Base-by-base conservation (phyloP, 2,329 filamentous ascomycete species). In the Fusarium sacchari region DNA sequence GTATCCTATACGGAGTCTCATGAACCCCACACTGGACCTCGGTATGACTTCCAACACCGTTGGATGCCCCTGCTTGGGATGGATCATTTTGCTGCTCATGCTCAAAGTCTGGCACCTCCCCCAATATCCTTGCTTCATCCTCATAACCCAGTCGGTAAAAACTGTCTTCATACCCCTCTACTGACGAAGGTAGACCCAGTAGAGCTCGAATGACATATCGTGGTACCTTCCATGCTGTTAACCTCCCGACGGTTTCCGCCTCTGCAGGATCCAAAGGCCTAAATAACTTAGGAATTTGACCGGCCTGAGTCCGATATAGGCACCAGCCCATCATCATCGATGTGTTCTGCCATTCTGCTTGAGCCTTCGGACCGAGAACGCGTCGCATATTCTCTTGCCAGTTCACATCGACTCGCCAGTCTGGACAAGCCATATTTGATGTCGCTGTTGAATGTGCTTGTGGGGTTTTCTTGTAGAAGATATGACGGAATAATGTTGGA, bases 161-260 rank as follows among this genome's bases (percentile, higher is more conserved):
- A n/a, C n/a, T n/a, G n/a, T n/a, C n/a, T n/a, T n/a, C n/a, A n/a
- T n/a, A n/a, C n/a, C n/a, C n/a, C n/a, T n/a, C n/a, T n/a, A n/a
- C n/a, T n/a, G n/a, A n/a, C n/a, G n/a, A n/a, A n/a, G 32, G 32
- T 17, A 17, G 4, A 34, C 32, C 32, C 7, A 34, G 4, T 7
- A 34, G 32, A 34, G 32, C 32, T 34, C 2, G 2, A 34, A 1
- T 1, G 32, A 34, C 32, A 34, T 14, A 34, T 4, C 2, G 1
- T 34, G 32, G 32, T 34, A 34, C 32, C 14, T 15, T 15, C 32
- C 32, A 34, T 34, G 4, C 32, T 34, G n/a, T n/a, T n/a, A n/a
- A n/a, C n/a, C n/a, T n/a, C n/a, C n/a, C n/a, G n/a, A n/a, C n/a
- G n/a, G n/a, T n/a, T n/a, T n/a, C n/a, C n/a, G n/a, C n/a, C n/a